Percentiles rank a stretch among this genome's conserved stretches.
Evolutionary conservation across 2,329 filamentous ascomycete species (phyloP).

Genomic region (Fusarium lyarnte): DNA sequence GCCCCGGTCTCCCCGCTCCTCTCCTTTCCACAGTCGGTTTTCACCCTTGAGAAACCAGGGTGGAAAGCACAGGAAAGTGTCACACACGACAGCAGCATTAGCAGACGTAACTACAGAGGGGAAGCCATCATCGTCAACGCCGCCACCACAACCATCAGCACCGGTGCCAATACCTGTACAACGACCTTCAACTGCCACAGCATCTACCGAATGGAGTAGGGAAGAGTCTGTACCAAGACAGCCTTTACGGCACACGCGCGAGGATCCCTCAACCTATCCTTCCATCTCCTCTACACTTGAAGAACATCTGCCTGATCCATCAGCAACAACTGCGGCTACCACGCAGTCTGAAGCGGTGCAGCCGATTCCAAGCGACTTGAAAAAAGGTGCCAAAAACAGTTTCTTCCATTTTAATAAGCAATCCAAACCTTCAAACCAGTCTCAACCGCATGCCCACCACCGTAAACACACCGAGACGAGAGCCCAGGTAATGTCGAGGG

Average conservation of each 20-base stretch:
- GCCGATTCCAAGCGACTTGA: slow-evolving; percentile 48
- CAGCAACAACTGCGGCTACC: slow-evolving; percentile 29
- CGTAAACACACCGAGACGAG: slow-evolving; percentile 50
- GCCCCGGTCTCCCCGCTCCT: slow-evolving; percentile 56
- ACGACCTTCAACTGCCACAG: slow-evolving; percentile 26
- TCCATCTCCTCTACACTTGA: slow-evolving; percentile 43
- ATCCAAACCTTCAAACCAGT: slow-evolving; percentile 53
- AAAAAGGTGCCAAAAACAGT: slow-evolving; percentile 58
- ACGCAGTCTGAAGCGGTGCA: slow-evolving; percentile 21
- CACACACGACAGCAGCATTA: slow-evolving; percentile 38
- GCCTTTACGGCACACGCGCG: slow-evolving; percentile 40
- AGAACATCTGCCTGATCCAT: slow-evolving; percentile 33
- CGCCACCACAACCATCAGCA: background rate
- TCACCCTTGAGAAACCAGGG: slow-evolving; percentile 46
- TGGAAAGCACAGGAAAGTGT: slow-evolving; percentile 38
- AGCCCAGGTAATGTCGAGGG: slow-evolving; percentile 52
- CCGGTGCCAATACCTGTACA: slow-evolving; percentile 3
- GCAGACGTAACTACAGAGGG: slow-evolving; percentile 14
- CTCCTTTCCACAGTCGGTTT: slow-evolving; percentile 56
- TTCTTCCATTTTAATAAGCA: slow-evolving; percentile 63
- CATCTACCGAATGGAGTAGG: slow-evolving; percentile 26
- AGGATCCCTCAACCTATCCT: slow-evolving; percentile 42
- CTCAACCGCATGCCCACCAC: slow-evolving; percentile 36
- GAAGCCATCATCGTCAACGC: slow-evolving; percentile 1
- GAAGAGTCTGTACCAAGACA: slow-evolving; percentile 40